Conservation (phyloP, 495 filamentous ascomycete species). For the Massariosphaeria phaeospora region DNA sequence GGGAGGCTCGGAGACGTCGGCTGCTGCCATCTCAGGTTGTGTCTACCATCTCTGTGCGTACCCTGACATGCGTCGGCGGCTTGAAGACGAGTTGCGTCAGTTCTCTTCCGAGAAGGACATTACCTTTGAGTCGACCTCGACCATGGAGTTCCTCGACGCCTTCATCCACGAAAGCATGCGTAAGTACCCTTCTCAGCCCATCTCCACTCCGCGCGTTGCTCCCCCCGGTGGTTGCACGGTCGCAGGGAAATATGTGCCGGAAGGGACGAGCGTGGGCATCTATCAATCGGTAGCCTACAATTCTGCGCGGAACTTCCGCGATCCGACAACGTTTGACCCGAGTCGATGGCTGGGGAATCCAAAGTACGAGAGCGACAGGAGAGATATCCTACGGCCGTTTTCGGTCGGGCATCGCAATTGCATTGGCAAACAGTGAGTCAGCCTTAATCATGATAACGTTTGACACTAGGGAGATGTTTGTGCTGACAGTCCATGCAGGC, state of each 20-base stretch:
- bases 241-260: conserved; percentile 22
- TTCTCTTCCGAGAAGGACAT: conserved; percentile 27
- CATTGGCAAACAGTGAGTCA: conserved; percentile 32
- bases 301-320: conserved; percentile 27
- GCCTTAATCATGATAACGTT: too few relatives aligned
- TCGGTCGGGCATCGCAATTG: conserved; percentile 28
- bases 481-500: too few relatives aligned
- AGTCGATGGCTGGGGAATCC: conserved; percentile 24
- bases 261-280: conserved; percentile 30
- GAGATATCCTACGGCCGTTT: conserved; percentile 24
- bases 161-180: conserved; percentile 27
- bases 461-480: too few relatives aligned
- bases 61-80: conserved; percentile 17
- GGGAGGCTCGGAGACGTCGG: conserved; percentile 33
- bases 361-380: conserved; percentile 19
- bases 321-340: conserved; percentile 28
- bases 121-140: conserved; percentile 13
- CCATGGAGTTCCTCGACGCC: conserved; percentile 25
- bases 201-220: conserved; percentile 14
- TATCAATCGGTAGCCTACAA: conserved; percentile 26
- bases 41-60: conserved; percentile 24
- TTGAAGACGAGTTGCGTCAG: conserved; percentile 26
- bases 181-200: conserved; percentile 26
- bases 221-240: conserved; percentile 24
- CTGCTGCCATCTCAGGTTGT: conserved; percentile 14